phyloP scores from a whole-genome alignment of 495 filamentous ascomycete genomes.

The Penicillium bovifimosum region DNA sequence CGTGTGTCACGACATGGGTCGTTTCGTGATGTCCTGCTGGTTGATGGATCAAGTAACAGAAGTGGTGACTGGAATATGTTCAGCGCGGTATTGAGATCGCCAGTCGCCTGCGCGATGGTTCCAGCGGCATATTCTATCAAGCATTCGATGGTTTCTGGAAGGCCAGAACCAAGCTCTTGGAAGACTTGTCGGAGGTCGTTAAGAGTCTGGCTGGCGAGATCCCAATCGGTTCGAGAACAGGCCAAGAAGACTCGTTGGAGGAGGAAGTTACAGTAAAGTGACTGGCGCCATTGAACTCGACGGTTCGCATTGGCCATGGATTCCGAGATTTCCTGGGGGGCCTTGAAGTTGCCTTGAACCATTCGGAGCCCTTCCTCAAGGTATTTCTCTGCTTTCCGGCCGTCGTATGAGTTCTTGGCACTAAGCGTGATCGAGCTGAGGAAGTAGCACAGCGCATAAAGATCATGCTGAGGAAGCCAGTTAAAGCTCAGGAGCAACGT shows the following conservation, averaged over 20 bases:
- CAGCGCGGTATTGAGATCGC: conserved; percentile 61
- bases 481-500: conserved; percentile 49
- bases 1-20: conserved; percentile 64
- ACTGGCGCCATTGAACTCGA: conserved; percentile 48
- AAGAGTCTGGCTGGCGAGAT: conserved; percentile 43
- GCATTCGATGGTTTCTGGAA: conserved; percentile 40
- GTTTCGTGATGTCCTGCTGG: conserved; percentile 37
- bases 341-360: conserved; percentile 47
- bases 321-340: conserved; percentile 37
- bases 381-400: conserved; percentile 60
- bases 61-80: conserved; percentile 55
- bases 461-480: conserved; percentile 62
- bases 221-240: conserved; percentile 59
- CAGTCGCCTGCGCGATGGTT: conserved; percentile 72
- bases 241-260: conserved; percentile 56
- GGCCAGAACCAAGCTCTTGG: conserved; percentile 28
- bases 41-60: conserved; percentile 47
- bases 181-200: conserved; percentile 35
- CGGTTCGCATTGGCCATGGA: conserved; percentile 42
- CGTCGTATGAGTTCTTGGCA: conserved; percentile 58
- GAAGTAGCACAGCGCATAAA: conserved; percentile 65
- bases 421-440: conserved; percentile 66
- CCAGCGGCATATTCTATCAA: conserved; percentile 66
- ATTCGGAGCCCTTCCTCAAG: conserved; percentile 59
- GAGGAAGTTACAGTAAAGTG: conserved; percentile 51